Evolutionary conservation across 1,139 yeast species (phyloP), one percentile per base, ranked within the genome.

Genomic region (Suhomyces maxii): DNA sequence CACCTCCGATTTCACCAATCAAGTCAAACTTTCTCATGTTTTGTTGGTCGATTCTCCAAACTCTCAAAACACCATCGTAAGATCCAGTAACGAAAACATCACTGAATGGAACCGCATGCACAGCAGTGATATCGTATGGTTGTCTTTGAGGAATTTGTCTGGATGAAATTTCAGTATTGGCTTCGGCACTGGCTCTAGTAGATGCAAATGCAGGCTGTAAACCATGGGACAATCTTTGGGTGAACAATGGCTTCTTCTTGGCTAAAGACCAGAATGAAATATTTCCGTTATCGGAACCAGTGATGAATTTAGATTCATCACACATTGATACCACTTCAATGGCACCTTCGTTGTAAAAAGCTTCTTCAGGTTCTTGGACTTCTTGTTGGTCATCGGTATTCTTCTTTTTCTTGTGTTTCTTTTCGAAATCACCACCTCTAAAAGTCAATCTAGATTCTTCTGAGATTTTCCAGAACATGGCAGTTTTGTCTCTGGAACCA

Each of bases 241-340:
- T 82, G 63, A 68, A 83, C 34, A 88, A 67, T 8, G 99, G 95
- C 68, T 90, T 91, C 77, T 93, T 93, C 69, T 89, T 89, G 28
- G 89, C 84, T 49, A 87, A 70, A 7, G 96, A 84, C 99, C 99
- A 93, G 52, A 95, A 72, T 25, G 89, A 73, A 36, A 93, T 70
- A 61, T 83, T 87, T 39, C 99, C 99, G 61, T 91, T 93, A 64
- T 95, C 99, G 13, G 96, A 84, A 2, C 99, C 97, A 6, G 98
- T 90, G 40, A 93, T 83, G 61, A 93, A 93, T 64, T 88, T 90
- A 28, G 91, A 82, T 65, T 91, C 96, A 67, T 93, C 99, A 47
- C 88, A 68, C 97, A 91, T 90, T 7, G 88, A 73, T 33, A 91
- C 95, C 56, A 89, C 87, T 57, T 93, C 99, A 50, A 91, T 84